Conservation (phyloP, 2,329 filamentous ascomycete genomes). For the Pseudogymnoascus sp. region DNA sequence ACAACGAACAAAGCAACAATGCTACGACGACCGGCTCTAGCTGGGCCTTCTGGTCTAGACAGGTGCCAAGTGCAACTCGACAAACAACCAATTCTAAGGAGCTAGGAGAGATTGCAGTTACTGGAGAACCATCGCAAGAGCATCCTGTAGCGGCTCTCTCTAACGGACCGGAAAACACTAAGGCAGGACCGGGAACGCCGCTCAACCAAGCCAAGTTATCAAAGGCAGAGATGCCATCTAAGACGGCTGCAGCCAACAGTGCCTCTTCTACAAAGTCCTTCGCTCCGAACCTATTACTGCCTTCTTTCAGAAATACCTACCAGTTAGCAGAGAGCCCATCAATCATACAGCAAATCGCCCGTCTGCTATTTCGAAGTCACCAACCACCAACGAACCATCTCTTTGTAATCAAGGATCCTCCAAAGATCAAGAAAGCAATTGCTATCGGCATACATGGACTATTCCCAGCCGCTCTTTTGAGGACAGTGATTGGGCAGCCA, state of each 20-base stretch:
- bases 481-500: conserved; percentile 88
- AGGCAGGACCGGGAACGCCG: neutral
- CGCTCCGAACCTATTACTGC: conserved; percentile 58
- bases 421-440: conserved; percentile 73
- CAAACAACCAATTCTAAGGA: conserved; percentile 14
- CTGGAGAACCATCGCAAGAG: conserved; percentile 49
- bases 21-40: conserved; percentile 46
- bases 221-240: neutral
- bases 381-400: conserved; percentile 61
- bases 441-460: conserved; percentile 93
- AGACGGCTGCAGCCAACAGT: conserved; percentile 1
- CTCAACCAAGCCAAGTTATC: neutral
- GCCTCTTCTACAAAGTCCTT: conserved; percentile 25
- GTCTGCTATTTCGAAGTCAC: conserved; percentile 48
- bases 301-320: conserved; percentile 63
- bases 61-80: conserved; percentile 22
- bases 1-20: conserved; percentile 32
- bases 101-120: conserved; percentile 47
- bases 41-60: conserved; percentile 72
- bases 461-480: conserved; percentile 78
- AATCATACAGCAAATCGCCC: conserved; percentile 58
- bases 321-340: conserved; percentile 59
- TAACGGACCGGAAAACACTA: neutral
- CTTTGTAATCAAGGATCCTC: conserved; percentile 58
- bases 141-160: conserved; percentile 30